These are phyloP conservation scores for Aurinia saxatilis DNA, from an alignment of 345 rosid genomes.

Conservation along the genomic window DNA sequence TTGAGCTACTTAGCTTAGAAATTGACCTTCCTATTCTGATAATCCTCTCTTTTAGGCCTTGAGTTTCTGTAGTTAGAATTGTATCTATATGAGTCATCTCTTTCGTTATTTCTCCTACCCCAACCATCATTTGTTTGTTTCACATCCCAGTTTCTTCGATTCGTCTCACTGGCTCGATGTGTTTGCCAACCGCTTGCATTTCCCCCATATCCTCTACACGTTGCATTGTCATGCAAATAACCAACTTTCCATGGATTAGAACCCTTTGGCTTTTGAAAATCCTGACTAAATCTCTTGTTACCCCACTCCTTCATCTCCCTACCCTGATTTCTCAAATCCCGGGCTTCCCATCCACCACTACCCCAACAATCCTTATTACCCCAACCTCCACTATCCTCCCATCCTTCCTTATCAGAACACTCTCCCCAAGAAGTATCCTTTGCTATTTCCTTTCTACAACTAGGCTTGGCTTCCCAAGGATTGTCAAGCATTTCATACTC, in stretches of 20 bases:
- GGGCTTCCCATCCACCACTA: slow-evolving; percentile 6
- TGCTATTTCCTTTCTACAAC: slow-evolving; percentile 1
- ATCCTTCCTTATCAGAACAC: slow-evolving; percentile 18
- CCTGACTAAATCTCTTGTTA: not conserved
- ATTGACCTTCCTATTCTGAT: slow-evolving; percentile 40
- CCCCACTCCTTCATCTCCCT: slow-evolving; percentile 4
- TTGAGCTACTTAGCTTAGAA: slow-evolving; percentile 27
- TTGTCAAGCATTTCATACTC: not conserved
- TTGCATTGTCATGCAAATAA: not conserved
- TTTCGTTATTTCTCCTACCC: slow-evolving; percentile 39
- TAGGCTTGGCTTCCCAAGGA: slow-evolving; percentile 29
- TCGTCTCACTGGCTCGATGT: slow-evolving; percentile 8
- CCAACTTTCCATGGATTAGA: slow-evolving; percentile 21
- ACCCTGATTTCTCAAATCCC: slow-evolving; percentile 22
- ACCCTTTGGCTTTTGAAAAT: slow-evolving; percentile 28
- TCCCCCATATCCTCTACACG: slow-evolving; percentile 19
- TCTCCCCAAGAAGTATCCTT: slow-evolving; percentile 15
- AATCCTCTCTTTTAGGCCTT: slow-evolving; percentile 33
- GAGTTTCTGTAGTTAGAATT: slow-evolving; percentile 34
- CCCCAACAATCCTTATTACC: no score
- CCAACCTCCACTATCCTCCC: slow-evolving; percentile 24
- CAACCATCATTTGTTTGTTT: slow-evolving; percentile 28
- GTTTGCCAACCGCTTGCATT: slow-evolving; percentile 31
- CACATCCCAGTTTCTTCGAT: slow-evolving; percentile 23
- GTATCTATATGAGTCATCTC: slow-evolving; percentile 36